Conservation (phyloP, 2,329 filamentous ascomycete genomes). For the Alternaria brassicicola region DNA sequence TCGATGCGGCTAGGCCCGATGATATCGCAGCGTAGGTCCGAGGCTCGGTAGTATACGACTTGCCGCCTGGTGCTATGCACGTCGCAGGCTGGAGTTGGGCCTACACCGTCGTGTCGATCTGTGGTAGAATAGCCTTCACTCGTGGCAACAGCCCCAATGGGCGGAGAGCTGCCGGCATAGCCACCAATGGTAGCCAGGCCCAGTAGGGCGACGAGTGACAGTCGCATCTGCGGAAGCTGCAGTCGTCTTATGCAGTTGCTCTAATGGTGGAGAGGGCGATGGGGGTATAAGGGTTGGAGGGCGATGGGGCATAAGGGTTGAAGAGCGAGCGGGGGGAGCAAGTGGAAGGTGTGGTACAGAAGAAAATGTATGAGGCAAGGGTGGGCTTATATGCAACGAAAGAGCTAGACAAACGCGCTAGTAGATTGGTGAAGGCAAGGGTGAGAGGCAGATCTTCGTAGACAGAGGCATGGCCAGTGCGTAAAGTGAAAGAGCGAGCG, state of each 20-base stretch:
- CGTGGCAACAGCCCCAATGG: slow-evolving; percentile 4
- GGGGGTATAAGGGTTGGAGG: not conserved
- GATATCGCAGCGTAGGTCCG: slow-evolving; percentile 33
- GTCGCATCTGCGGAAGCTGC: not conserved
- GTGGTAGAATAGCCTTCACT: slow-evolving; percentile 8
- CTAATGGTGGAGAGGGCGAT: not conserved
- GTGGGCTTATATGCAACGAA: not conserved
- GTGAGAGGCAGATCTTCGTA: not conserved
- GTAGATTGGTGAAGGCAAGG: not conserved
- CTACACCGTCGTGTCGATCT: not conserved
- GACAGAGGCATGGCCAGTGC: not conserved
- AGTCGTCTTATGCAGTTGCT: not conserved
- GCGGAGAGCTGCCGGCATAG: not conserved
- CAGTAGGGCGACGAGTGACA: not conserved
- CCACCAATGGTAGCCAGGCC: not conserved
- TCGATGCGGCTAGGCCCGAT: slow-evolving; percentile 32
- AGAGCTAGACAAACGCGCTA: not conserved
- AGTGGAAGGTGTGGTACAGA: not conserved
- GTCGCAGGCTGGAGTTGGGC: not conserved
- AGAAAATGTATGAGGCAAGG: not conserved
- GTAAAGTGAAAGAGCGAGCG: not conserved
- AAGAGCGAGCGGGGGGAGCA: not conserved
- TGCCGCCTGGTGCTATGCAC: not conserved
- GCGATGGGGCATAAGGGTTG: not conserved
- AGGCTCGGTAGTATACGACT: slow-evolving; percentile 30